These are phyloP conservation scores for Brettanomyces custersianus DNA, from an alignment of 805 yeast genomes.

Conservation along the genomic window DNA sequence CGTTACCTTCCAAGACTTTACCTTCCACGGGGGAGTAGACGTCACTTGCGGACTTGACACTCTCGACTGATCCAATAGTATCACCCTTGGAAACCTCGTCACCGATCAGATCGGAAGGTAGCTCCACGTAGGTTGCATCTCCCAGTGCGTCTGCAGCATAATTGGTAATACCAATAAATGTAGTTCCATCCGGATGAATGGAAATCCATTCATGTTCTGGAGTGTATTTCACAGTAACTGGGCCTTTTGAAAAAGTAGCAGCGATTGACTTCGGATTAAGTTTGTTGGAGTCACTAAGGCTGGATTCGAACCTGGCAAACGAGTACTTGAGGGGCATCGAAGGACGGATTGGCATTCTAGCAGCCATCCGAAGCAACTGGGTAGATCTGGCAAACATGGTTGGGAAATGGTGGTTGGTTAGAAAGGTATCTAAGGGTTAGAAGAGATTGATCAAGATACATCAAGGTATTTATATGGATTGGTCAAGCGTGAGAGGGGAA, in stretches of 20 bases:
- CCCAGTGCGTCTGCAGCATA: slow-evolving; percentile 97
- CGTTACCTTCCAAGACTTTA: slow-evolving; percentile 64
- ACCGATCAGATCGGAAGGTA: slow-evolving; percentile 43
- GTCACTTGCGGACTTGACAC: slow-evolving; percentile 91
- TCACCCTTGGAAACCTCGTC: slow-evolving; percentile 55
- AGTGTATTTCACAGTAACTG: slow-evolving; percentile 57
- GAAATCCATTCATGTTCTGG: slow-evolving; percentile 95
- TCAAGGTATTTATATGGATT: no score
- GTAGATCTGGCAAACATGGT: no score
- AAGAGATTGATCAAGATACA: no score
- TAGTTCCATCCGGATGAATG: slow-evolving; percentile 68
- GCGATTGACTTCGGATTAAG: slow-evolving; percentile 24
- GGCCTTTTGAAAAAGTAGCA: slow-evolving; percentile 29
- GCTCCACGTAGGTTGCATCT: slow-evolving; percentile 89
- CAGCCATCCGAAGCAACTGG: background rate
- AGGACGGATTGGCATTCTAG: background rate
- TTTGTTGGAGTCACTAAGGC: slow-evolving; percentile 14
- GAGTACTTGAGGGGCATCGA: background rate
- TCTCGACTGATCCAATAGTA: slow-evolving; percentile 85
- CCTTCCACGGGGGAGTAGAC: slow-evolving; percentile 85
- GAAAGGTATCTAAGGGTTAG: no score
- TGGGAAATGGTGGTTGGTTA: no score
- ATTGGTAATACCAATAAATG: slow-evolving; percentile 84
- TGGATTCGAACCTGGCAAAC: slow-evolving; percentile 12
- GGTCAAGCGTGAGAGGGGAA: background rate